Base-by-base conservation (phyloP, 371 early-diverging fungal species). In the Mucor racemosus region DNA sequence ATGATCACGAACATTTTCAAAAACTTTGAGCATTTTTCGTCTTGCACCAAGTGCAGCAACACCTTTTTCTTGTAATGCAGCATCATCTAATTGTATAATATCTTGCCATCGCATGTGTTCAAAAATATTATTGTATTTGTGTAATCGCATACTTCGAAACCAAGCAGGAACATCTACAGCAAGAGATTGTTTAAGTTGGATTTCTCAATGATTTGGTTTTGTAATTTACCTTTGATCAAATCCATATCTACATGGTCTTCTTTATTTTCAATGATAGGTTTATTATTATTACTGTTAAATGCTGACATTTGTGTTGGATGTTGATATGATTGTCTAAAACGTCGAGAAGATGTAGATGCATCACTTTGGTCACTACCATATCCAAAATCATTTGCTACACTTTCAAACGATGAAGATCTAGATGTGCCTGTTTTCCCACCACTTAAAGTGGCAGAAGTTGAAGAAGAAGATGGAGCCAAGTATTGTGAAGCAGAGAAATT, bases 1-100 rank as follows among this genome's bases (percentile, higher is more conserved):
- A 44, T 82, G 76, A 17, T 65, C 65, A 31, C 85, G 83, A 58
- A 98, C 89, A 38, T 88, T 77, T 67, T 95, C 96, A 86, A 98
- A 98, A 53, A 95, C 95, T 81, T 95, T 96, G 58, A 96, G 77
- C 90, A 97, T 88, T 76, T 98, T 98, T 62, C 95, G 86, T 48
- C 98, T 86, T 13, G 97, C 97, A 46, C 97, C 97, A 59, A 96
- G 82, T 41, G 97, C 97, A 15, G 91, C 83, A 9, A 98, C 96
- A 17, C 98, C 98, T 75, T 89, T 88, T 15, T 85, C 86, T 42
- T 81, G 84, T 66, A 98, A 79, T 36, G 87, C 89, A n/a, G 91
- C 89, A 60, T 97, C 97, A 31, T 82, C 81, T 69, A 98, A 67
- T 64, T 88, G 85, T 34, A 97, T 85, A 68, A 97, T 92, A 50